Evolutionary conservation across 202 grass and related monocot species (phyloP).

Genomic region (Saccharum hybrid): DNA sequence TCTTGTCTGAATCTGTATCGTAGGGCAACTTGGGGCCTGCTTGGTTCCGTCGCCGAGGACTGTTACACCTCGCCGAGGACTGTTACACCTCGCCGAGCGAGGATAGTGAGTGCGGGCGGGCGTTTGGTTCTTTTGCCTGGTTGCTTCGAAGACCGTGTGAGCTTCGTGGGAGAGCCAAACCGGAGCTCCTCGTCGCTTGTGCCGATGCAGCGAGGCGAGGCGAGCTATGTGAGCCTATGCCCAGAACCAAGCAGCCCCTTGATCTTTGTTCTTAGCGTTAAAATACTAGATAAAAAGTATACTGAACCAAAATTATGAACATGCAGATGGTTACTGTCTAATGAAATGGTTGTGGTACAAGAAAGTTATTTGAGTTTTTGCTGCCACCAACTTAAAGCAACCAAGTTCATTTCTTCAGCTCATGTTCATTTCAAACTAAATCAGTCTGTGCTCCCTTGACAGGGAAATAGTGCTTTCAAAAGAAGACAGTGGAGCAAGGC

Average conservation of each 20-base stretch:
- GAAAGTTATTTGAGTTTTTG: not conserved
- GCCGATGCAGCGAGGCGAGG: too few species aligned
- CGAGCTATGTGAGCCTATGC: too few species aligned
- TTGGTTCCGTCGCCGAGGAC: too few species aligned
- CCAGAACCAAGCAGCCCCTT: too few species aligned
- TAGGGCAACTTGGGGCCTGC: not conserved
- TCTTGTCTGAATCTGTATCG: constrained; percentile 6
- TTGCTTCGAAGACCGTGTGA: too few species aligned
- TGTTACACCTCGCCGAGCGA: too few species aligned
- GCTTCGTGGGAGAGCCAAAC: too few species aligned
- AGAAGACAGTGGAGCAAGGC: constrained; percentile 86
- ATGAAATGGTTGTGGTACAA: not conserved
- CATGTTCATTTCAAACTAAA: not conserved
- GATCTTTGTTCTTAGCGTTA: not conserved
- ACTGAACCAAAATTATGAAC: not conserved
- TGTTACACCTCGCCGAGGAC: too few species aligned
- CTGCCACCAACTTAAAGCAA: not conserved
- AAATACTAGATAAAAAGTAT: constrained; percentile 11
- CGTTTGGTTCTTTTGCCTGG: too few species aligned
- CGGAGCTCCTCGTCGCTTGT: too few species aligned
- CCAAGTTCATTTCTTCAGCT: constrained; percentile 2
- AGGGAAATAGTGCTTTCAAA: constrained; percentile 94
- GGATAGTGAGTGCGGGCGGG: too few species aligned
- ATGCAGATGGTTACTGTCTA: not conserved
- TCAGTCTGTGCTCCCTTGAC: constrained; percentile 11